Conservation (phyloP, 768 basidiomycete species). For the Leccinum longicurvipes region DNA sequence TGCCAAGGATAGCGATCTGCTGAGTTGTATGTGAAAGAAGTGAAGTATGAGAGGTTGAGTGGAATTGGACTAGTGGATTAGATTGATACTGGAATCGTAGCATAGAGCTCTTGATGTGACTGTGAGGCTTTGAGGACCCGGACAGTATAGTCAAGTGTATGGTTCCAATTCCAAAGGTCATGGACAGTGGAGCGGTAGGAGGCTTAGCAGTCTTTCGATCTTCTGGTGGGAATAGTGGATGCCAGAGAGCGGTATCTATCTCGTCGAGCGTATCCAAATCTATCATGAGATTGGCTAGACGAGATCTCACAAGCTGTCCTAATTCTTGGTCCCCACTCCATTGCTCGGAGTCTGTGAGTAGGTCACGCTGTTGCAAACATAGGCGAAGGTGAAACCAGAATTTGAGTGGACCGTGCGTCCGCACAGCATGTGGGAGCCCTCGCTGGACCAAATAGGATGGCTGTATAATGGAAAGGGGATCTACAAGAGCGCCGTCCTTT, state of each 20-base stretch:
- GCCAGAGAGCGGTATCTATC: slow-evolving; percentile 15
- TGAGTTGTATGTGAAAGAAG: slow-evolving; percentile 9
- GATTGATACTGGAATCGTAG: slow-evolving; percentile 25
- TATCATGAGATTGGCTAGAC: slow-evolving; percentile 35
- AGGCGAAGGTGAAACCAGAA: slow-evolving; percentile 73
- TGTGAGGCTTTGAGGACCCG: slow-evolving; percentile 19
- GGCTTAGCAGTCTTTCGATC: slow-evolving; percentile 5
- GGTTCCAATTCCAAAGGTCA: slow-evolving; percentile 17
- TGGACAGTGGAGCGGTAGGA: slow-evolving; percentile 6
- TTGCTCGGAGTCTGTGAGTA: slow-evolving; percentile 2
- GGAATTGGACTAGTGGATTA: slow-evolving; percentile 5
- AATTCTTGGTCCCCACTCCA: slow-evolving; percentile 31
- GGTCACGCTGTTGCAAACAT: slow-evolving; percentile 47
- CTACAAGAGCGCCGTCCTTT: slow-evolving; percentile 50
- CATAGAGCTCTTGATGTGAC: slow-evolving; percentile 22
- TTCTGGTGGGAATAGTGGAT: slow-evolving; percentile 21
- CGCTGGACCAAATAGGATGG: slow-evolving; percentile 81
- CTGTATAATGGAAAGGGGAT: slow-evolving; percentile 79
- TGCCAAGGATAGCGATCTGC: slow-evolving; percentile 31
- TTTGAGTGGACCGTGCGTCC: slow-evolving; percentile 68
- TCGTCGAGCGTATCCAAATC: slow-evolving; percentile 43
- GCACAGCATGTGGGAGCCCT: slow-evolving; percentile 63
- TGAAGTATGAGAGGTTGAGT: slow-evolving; percentile 16
- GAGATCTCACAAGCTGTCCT: slow-evolving; percentile 36
- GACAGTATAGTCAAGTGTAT: slow-evolving; percentile 21